Evolutionary conservation across 129 eudicot species (phyloP).

Genomic region (Flaveria robusta): DNA sequence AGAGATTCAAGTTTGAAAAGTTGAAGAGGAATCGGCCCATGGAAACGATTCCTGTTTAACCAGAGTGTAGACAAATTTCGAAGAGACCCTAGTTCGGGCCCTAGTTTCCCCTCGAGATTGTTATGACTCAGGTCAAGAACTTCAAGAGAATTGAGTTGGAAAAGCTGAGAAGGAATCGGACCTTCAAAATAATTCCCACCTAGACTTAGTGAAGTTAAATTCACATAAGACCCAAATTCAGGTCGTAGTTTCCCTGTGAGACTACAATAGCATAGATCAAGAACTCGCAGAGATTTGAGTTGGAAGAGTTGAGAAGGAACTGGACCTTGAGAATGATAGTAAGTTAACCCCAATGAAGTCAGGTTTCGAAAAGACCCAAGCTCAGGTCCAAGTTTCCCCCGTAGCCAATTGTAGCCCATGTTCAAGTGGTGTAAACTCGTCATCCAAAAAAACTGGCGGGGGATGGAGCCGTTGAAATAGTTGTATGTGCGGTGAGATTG

Average conservation of each 20-base stretch:
- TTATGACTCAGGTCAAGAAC: constrained; percentile 48
- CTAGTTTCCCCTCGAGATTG: constrained; percentile 34
- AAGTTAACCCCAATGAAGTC: constrained; percentile 27
- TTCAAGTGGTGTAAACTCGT: constrained; percentile 42
- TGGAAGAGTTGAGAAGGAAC: constrained; percentile 47
- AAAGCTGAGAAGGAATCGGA: constrained; percentile 43
- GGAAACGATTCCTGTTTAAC: constrained; percentile 35
- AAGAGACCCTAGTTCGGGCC: constrained; percentile 35
- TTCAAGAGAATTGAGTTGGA: constrained; percentile 28
- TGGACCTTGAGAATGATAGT: constrained; percentile 33
- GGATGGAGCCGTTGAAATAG: constrained; percentile 44
- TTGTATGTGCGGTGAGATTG: constrained; percentile 49
- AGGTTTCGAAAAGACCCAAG: constrained; percentile 32
- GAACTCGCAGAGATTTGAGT: constrained; percentile 36
- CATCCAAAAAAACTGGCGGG: constrained; percentile 37
- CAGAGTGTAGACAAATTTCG: constrained; percentile 26
- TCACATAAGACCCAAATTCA: constrained; percentile 33
- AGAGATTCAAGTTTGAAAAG: constrained; percentile 40
- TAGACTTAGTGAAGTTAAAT: constrained; percentile 29
- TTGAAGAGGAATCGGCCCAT: constrained; percentile 42
- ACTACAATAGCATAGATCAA: constrained; percentile 40
- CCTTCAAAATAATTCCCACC: constrained; percentile 39
- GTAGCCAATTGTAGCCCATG: constrained; percentile 37
- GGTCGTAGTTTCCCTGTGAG: constrained; percentile 39
- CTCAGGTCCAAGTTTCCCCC: constrained; percentile 37